phyloP scores from a whole-genome alignment of 2,329 filamentous ascomycete genomes.

The Penicillium capsulatum region DNA sequence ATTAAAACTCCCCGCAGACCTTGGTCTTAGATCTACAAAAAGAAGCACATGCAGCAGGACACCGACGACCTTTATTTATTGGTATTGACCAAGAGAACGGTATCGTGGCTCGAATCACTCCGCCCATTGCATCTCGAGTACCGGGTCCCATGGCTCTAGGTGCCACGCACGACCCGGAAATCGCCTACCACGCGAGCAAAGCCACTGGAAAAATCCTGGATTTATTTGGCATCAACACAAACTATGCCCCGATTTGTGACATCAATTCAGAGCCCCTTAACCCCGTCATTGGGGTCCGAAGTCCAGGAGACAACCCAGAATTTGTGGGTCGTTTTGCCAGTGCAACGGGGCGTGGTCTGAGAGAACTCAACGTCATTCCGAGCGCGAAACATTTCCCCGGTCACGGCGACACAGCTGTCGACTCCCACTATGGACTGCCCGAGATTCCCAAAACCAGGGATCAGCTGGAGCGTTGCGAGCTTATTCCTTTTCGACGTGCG shows the following conservation, averaged over 20 bases:
- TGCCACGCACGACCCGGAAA: constrained; percentile 36
- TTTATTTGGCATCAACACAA: constrained; percentile 45
- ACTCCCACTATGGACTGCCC: constrained; percentile 44
- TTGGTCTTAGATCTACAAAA: constrained; percentile 37
- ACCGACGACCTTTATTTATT: constrained; percentile 42
- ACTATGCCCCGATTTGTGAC: constrained; percentile 45
- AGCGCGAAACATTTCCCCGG: constrained; percentile 47
- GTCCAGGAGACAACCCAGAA: constrained; percentile 42
- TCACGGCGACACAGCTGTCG: constrained; percentile 44
- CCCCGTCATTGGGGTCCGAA: constrained; percentile 44
- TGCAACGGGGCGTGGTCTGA: constrained; percentile 37
- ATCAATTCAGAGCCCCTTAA: constrained; percentile 45
- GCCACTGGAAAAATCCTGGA: constrained; percentile 40
- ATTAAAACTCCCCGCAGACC: too few species aligned
- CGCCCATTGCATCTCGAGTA: constrained; percentile 39
- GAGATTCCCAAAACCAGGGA: constrained; percentile 37
- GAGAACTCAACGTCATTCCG: constrained; percentile 39
- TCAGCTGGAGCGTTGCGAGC: constrained; percentile 39
- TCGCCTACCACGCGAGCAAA: constrained; percentile 35
- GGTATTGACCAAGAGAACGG: constrained; percentile 47
- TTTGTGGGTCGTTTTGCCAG: constrained; percentile 42
- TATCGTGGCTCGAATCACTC: constrained; percentile 41
- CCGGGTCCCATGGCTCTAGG: constrained; percentile 46
- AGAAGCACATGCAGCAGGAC: constrained; percentile 38
- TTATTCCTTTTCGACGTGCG: constrained; percentile 44